A percentile compares a stretch with the other conserved stretches of the same genome.
Conservation (phyloP, 1,284 basidiomycete genomes). For the Afroboletus lepidellus region DNA sequence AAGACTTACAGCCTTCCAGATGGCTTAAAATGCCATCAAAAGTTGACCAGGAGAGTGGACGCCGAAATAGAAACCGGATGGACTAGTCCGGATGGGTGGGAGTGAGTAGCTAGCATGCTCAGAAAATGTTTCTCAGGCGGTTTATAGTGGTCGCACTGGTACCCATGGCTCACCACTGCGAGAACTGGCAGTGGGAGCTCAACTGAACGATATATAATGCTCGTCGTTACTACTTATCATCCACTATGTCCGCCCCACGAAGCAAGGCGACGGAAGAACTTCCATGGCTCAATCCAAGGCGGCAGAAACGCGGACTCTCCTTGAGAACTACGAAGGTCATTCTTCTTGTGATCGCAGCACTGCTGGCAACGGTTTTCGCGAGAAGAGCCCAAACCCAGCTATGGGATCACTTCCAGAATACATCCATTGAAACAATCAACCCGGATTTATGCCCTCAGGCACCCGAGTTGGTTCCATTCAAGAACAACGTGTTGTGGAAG, state of each 20-base stretch:
- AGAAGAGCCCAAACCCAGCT: constrained; percentile 1
- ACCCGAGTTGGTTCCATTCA: constrained; percentile 26
- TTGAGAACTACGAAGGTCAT: constrained; percentile 11
- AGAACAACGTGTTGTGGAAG: constrained; percentile 28
- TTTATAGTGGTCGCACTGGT: too few relatives aligned
- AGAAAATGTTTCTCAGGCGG: too few relatives aligned
- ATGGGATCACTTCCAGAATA: constrained; percentile 4
- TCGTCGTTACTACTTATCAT: background rate
- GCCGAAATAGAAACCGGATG: too few relatives aligned
- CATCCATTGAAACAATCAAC: background rate
- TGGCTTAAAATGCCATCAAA: background rate
- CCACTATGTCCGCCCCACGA: constrained; percentile 10
- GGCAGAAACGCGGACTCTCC: background rate
- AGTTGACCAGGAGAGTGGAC: background rate
- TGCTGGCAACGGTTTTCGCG: constrained; percentile 16
- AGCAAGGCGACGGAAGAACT: constrained; percentile 8
- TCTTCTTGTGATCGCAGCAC: constrained; percentile 19
- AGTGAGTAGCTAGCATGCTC: too few relatives aligned
- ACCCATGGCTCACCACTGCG: too few relatives aligned
- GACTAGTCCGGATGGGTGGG: too few relatives aligned
- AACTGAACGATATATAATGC: too few relatives aligned
- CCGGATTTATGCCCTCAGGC: constrained; percentile 29
- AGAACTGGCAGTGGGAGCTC: too few relatives aligned
- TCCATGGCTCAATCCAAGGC: constrained; percentile 9
- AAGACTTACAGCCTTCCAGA: background rate